Evolutionary conservation across 768 basidiomycete species (phyloP).

Genomic region (Phylloporus arenicola): DNA sequence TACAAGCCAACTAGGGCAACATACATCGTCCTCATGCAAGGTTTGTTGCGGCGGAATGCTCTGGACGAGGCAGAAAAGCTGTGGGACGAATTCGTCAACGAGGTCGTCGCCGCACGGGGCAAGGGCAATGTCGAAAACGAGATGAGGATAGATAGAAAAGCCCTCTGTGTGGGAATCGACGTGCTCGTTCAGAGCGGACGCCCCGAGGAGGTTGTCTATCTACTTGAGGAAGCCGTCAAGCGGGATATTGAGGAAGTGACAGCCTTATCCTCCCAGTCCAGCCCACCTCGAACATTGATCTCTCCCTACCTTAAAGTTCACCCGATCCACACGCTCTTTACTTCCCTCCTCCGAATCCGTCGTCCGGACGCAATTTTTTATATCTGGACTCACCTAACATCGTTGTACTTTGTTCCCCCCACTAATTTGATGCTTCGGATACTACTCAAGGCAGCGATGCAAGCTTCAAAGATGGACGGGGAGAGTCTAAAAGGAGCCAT

Average conservation of each 20-base stretch:
- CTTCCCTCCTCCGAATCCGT: constrained; percentile 41
- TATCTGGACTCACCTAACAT: constrained; percentile 62
- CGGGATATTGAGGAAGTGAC: constrained; percentile 12
- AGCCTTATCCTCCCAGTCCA: neutral
- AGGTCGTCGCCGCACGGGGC: constrained; percentile 6
- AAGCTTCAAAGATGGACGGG: constrained; percentile 47
- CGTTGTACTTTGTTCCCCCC: constrained; percentile 53
- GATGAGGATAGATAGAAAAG: constrained; percentile 39
- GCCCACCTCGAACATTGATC: neutral
- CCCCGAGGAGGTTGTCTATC: constrained; percentile 43
- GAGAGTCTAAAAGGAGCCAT: constrained; percentile 47
- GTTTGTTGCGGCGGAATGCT: constrained; percentile 42
- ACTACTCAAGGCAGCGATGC: constrained; percentile 55
- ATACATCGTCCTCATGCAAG: constrained; percentile 52
- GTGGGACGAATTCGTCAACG: constrained; percentile 37
- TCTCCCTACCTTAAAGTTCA: constrained; percentile 20
- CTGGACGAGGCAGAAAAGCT: constrained; percentile 36
- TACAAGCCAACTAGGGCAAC: constrained; percentile 42
- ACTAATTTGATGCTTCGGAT: constrained; percentile 52
- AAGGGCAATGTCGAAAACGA: constrained; percentile 1
- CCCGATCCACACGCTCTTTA: constrained; percentile 42
- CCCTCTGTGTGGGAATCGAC: constrained; percentile 48
- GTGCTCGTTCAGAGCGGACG: constrained; percentile 40
- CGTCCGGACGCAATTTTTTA: constrained; percentile 61
- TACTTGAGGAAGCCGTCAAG: constrained; percentile 41